Evolutionary conservation across 192 early-diverging fungal genomes (phyloP).

Genomic region (Umbelopsis ramanniana): DNA sequence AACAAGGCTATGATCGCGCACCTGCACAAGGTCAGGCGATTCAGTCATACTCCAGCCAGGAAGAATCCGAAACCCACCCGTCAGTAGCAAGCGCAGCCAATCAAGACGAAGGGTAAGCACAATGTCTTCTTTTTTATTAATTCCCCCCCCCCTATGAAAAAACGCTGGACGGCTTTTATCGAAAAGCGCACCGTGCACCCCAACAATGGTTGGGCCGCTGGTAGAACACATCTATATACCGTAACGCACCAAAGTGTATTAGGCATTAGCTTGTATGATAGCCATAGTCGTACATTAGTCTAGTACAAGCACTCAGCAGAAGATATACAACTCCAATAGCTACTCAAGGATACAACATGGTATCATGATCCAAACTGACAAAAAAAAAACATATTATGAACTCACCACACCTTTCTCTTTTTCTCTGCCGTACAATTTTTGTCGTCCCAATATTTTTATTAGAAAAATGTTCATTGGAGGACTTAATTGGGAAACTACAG

Average conservation of each 20-base stretch:
- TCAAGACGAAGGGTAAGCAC: conserved; percentile 40
- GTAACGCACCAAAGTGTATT: neutral
- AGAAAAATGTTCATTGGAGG: conserved; percentile 86
- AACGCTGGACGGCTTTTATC: no score
- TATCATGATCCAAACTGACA: conserved; percentile 16
- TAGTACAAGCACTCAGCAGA: conserved; percentile 19
- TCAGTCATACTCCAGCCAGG: neutral
- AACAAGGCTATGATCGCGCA: neutral
- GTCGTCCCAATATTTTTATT: conserved; percentile 22
- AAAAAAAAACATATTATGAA: conserved; percentile 18
- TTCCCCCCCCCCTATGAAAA: neutral
- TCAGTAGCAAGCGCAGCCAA: conserved; percentile 34
- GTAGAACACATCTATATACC: no score
- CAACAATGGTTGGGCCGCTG: no score
- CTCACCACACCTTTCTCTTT: conserved; percentile 24
- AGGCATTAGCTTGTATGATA: conserved; percentile 19
- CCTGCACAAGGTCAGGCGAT: neutral
- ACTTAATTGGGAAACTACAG: conserved; percentile 82
- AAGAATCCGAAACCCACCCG: neutral
- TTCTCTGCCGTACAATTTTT: conserved; percentile 25
- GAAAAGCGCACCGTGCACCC: no score
- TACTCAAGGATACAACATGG: conserved; percentile 25
- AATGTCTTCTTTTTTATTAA: neutral
- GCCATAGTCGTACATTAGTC: conserved; percentile 16
- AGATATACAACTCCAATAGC: conserved; percentile 12